phyloP scores from a whole-genome alignment of 2,329 filamentous ascomycete genomes.

The Clonostachys byssicola region DNA sequence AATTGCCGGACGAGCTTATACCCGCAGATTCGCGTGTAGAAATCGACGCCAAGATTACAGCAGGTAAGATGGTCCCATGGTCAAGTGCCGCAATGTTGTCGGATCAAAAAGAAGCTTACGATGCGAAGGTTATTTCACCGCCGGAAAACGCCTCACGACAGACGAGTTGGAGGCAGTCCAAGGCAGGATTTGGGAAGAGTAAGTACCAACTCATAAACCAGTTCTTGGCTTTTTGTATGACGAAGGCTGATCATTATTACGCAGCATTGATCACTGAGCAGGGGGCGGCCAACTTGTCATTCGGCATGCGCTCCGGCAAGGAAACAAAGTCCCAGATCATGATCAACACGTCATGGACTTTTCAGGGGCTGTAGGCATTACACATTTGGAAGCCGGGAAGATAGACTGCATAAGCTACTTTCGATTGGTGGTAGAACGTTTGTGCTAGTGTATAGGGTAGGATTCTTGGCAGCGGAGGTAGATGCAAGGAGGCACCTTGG shows the following conservation, averaged over 20 bases:
- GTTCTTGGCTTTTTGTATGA: neutral
- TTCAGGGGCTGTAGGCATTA: too few relatives aligned
- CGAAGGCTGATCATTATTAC: too few relatives aligned
- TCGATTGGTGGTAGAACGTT: too few relatives aligned
- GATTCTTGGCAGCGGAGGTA: too few relatives aligned
- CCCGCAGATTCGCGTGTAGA: constrained; percentile 95
- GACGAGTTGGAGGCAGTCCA: constrained; percentile 83
- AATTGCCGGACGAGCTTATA: constrained; percentile 90
- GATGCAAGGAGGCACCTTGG: too few relatives aligned
- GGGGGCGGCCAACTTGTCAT: too few relatives aligned
- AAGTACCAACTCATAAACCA: constrained; percentile 13
- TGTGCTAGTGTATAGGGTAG: too few relatives aligned
- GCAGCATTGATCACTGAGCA: constrained; percentile 29
- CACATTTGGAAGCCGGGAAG: too few relatives aligned
- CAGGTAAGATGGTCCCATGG: constrained; percentile 51
- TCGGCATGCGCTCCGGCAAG: neutral
- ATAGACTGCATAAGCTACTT: too few relatives aligned
- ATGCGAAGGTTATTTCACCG: constrained; percentile 67
- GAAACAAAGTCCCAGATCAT: too few relatives aligned
- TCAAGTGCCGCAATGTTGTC: neutral
- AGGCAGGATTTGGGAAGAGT: constrained; percentile 88
- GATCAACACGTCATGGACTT: too few relatives aligned
- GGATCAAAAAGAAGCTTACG: neutral
- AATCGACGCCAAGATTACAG: constrained; percentile 97
- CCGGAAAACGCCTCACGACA: constrained; percentile 82